Conservation (phyloP, 2,329 filamentous ascomycete genomes). For the Sarocladium strictum region DNA sequence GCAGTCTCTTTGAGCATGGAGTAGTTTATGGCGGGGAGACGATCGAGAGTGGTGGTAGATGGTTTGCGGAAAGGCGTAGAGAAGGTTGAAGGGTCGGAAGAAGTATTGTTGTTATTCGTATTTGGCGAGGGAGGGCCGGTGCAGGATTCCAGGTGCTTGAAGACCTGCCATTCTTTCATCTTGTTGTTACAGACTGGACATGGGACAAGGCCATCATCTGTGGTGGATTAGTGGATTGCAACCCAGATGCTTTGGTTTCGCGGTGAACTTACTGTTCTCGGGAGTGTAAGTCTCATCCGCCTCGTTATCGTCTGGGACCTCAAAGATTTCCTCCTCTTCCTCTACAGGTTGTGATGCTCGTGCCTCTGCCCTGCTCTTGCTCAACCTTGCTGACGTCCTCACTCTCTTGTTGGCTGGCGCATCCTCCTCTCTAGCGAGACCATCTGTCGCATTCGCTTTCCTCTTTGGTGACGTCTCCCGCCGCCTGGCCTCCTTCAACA, state of each 20-base stretch:
- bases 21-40: slow-evolving; percentile 78
- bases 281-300: slow-evolving; percentile 22
- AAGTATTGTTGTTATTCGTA: background rate
- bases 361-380: slow-evolving; percentile 33
- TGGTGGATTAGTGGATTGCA: background rate
- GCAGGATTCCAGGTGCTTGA: slow-evolving; percentile 71
- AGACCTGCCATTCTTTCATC: slow-evolving; percentile 77
- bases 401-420: slow-evolving; percentile 38
- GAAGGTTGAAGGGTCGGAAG: background rate
- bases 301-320: slow-evolving; percentile 11
- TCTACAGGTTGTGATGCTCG: slow-evolving; percentile 19
- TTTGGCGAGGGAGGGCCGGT: slow-evolving; percentile 26
- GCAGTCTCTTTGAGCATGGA: slow-evolving; percentile 74
- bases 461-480: slow-evolving; percentile 40
- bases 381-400: slow-evolving; percentile 46
- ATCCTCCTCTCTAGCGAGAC: slow-evolving; percentile 22
- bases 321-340: slow-evolving; percentile 18
- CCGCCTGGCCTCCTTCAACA: slow-evolving; percentile 58
- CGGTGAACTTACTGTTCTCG: slow-evolving; percentile 13
- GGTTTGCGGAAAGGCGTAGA: background rate
- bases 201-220: slow-evolving; percentile 68
- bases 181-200: slow-evolving; percentile 76
- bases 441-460: slow-evolving; percentile 33
- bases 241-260: background rate
- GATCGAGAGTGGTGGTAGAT: slow-evolving; percentile 37